Conservation (phyloP, 352 stramenopile species). For the Phytophthora cactorum region DNA sequence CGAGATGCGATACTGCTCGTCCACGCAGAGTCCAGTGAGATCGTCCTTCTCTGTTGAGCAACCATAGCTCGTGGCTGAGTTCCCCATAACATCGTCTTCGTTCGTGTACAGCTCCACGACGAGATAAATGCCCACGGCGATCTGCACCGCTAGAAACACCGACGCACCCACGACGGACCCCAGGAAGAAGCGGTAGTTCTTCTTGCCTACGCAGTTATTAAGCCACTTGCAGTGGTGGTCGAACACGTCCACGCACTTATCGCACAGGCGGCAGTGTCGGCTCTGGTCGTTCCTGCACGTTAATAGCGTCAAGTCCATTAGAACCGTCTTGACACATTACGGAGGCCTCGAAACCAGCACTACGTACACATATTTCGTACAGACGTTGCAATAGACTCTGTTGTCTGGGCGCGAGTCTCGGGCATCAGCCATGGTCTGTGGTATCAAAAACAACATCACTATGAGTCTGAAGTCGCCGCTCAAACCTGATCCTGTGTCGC, state of each 20-base stretch:
- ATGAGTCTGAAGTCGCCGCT: neutral
- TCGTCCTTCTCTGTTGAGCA: constrained; percentile 57
- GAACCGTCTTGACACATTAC: neutral
- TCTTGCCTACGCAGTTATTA: constrained; percentile 95
- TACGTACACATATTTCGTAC: constrained; percentile 88
- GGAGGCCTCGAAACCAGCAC: neutral
- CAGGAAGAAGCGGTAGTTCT: constrained; percentile 88
- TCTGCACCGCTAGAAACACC: constrained; percentile 70
- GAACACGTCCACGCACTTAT: constrained; percentile 96
- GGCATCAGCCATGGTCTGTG: constrained; percentile 39
- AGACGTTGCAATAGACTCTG: constrained; percentile 89
- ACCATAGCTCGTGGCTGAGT: constrained; percentile 71
- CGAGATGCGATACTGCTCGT: constrained; percentile 62
- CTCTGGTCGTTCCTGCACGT: constrained; percentile 76
- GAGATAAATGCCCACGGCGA: constrained; percentile 70
- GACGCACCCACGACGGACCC: constrained; percentile 71
- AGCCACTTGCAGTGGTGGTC: constrained; percentile 98
- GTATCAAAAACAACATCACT: constrained; percentile 10
- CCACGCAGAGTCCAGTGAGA: constrained; percentile 51
- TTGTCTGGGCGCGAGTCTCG: constrained; percentile 45
- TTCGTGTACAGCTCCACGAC: constrained; percentile 60
- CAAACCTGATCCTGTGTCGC: constrained; percentile 1
- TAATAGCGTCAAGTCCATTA: constrained; percentile 2
- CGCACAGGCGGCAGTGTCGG: constrained; percentile 95
- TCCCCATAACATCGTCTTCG: constrained; percentile 42